Percentiles rank a stretch among this genome's conserved stretches.
Conservation (phyloP, 2,329 filamentous ascomycete species). For the Colletotrichum lentis region DNA sequence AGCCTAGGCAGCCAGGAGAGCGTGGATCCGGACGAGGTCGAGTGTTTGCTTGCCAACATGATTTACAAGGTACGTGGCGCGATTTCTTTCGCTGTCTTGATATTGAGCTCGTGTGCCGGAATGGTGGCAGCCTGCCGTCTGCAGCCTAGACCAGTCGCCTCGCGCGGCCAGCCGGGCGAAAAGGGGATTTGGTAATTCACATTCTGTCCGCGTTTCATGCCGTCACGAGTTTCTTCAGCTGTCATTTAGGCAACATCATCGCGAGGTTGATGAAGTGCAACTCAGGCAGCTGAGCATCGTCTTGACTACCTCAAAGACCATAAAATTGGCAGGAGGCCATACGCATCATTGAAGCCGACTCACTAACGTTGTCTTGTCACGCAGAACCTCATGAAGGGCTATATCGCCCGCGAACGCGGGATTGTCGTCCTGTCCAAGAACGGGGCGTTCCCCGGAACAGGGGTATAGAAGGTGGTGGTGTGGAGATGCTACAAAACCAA, state of each 20-base stretch:
- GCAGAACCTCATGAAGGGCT: constrained; percentile 95
- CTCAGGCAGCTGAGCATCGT: constrained; percentile 5
- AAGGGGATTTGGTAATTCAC: background rate
- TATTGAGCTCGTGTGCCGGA: background rate
- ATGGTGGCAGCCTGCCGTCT: constrained; percentile 5
- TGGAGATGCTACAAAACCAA: background rate
- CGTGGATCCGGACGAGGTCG: constrained; percentile 90
- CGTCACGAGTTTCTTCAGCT: constrained; percentile 10
- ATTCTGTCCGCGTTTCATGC: background rate
- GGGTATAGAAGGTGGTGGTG: constrained; percentile 56
- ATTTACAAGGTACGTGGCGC: constrained; percentile 85
- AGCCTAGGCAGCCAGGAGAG: constrained; percentile 73
- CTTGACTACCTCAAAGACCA: background rate
- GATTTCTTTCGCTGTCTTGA: constrained; percentile 20
- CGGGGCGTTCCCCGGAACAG: constrained; percentile 92
- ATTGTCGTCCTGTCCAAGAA: constrained; percentile 93
- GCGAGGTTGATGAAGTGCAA: background rate
- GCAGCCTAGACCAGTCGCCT: constrained; percentile 1
- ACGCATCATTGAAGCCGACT: constrained; percentile 41
- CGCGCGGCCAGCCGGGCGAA: background rate
- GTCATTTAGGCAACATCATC: constrained; percentile 22
- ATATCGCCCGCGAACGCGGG: constrained; percentile 89
- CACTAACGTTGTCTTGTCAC: constrained; percentile 44
- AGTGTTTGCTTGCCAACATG: constrained; percentile 93
- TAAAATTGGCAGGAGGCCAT: background rate